Evolutionary conservation across 2,329 filamentous ascomycete species (phyloP), one percentile per base, ranked within the genome.

Genomic region (Nothophoma quercina): DNA sequence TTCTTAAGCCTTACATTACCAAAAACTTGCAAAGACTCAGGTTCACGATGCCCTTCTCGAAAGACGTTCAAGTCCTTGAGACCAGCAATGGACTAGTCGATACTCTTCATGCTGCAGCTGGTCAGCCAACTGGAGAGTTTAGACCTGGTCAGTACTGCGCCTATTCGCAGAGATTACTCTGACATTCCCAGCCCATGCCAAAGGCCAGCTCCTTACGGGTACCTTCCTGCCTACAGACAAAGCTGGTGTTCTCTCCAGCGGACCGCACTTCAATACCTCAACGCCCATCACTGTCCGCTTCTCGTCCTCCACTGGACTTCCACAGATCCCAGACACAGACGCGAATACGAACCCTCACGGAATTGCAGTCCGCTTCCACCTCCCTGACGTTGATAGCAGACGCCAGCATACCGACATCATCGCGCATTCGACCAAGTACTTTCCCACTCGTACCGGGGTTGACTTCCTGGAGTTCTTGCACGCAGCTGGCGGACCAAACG

Each of bases 361-460:
- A 26, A 79, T 83, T 39, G 73, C 76, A 16, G 69, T 75, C 4
- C 79, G 82, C 35, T 84, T 83, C 67, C 81, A 81, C 28, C 78
- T 78, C 51, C 78, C 77, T 4, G 64, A 68, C 3, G 50, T 69
- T 16, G 74, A 67, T 65, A 29, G 76, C 69, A 40, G 69, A 64
- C 61, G 77, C 12, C 67, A 75, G 16, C 83, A 86, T 68, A 85
- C 83, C 1, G 83, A 86, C 62, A 81, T 86, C 58, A 72, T 86
- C 42, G 68, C 76, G 0, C 83, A 85, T 68, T 81, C 77, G 1
- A 81, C 79, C 1, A 74, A 78, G 2, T 78, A 74, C 65, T 85
- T 85, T 67, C 83, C 83, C 0, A 77, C 76, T 0, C 73, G 77
- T 28, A 83, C 79, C 0, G 82, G 82, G 12, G 81, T 76, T 12